Conservation (phyloP, 768 basidiomycete species). For the Xerocomus spinulosus region DNA sequence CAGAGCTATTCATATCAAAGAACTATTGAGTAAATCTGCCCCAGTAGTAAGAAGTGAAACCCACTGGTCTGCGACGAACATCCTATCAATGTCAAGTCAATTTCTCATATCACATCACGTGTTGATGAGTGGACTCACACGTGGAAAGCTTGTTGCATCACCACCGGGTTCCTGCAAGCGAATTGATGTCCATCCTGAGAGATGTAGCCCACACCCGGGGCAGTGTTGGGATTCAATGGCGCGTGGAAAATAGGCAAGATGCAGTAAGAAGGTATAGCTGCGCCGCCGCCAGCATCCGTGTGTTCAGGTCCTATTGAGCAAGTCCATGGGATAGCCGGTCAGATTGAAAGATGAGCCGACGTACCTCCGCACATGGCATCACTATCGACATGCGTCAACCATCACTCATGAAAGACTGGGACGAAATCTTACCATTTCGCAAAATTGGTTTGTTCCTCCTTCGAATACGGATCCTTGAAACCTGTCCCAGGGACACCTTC, state of each 20-base stretch:
- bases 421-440: constrained; percentile 43
- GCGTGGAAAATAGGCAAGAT: constrained; percentile 51
- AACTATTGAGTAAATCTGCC: not conserved
- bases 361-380: constrained; percentile 51
- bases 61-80: constrained; percentile 54
- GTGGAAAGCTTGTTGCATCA: constrained; percentile 53
- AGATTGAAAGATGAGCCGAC: not conserved
- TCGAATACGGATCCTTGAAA: constrained; percentile 61
- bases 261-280: constrained; percentile 51
- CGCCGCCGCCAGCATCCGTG: constrained; percentile 30
- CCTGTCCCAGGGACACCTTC: constrained; percentile 28
- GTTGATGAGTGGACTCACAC: constrained; percentile 39
- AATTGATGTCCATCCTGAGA: constrained; percentile 57
- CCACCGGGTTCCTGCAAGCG: constrained; percentile 48
- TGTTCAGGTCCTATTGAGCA: constrained; percentile 46
- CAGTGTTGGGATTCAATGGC: constrained; percentile 25
- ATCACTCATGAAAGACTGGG: not conserved
- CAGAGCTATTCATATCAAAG: constrained; percentile 34
- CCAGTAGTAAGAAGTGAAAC: not conserved
- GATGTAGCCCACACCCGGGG: constrained; percentile 39
- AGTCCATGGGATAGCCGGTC: not conserved
- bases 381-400: constrained; percentile 21
- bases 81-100: constrained; percentile 26
- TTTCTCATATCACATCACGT: not conserved
- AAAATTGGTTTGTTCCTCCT: constrained; percentile 52